phyloP scores from a whole-genome alignment of 345 rosid genomes.

The Eucalyptus tenuipes region DNA sequence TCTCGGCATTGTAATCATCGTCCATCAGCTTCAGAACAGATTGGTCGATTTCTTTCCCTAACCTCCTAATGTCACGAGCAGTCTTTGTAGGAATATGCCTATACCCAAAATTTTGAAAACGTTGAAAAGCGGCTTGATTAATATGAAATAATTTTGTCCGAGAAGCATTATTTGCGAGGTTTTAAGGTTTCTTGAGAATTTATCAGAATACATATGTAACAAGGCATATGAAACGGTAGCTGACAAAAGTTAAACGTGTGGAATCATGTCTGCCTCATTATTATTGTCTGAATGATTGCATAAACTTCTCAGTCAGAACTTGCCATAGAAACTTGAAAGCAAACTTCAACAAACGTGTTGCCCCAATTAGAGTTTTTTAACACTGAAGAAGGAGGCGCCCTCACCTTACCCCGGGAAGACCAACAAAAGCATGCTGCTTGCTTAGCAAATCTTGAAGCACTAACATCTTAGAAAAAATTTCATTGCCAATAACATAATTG shows the following conservation, averaged over 20 bases:
- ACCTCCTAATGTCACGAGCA: slow-evolving; percentile 12
- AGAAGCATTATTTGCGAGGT: neutral
- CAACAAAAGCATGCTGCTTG: too few species aligned
- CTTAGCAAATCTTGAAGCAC: too few species aligned
- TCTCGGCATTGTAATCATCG: neutral
- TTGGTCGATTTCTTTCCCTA: slow-evolving; percentile 8
- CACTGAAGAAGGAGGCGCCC: neutral
- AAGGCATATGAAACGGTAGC: neutral
- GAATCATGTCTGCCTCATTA: neutral
- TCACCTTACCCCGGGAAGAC: too few species aligned
- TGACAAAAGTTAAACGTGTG: neutral
- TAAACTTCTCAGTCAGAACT: neutral
- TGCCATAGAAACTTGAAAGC: neutral
- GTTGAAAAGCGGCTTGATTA: neutral
- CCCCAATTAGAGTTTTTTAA: neutral
- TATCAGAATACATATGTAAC: neutral
- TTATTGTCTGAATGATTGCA: neutral
- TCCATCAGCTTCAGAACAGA: neutral
- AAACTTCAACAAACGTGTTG: neutral
- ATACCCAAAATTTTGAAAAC: neutral
- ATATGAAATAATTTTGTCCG: neutral
- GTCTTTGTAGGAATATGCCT: neutral
- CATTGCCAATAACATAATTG: too few species aligned
- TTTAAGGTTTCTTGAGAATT: neutral
- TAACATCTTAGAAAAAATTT: too few species aligned